phyloP scores from a whole-genome alignment of 2,329 filamentous ascomycete species.

The Diaporthe citri region DNA sequence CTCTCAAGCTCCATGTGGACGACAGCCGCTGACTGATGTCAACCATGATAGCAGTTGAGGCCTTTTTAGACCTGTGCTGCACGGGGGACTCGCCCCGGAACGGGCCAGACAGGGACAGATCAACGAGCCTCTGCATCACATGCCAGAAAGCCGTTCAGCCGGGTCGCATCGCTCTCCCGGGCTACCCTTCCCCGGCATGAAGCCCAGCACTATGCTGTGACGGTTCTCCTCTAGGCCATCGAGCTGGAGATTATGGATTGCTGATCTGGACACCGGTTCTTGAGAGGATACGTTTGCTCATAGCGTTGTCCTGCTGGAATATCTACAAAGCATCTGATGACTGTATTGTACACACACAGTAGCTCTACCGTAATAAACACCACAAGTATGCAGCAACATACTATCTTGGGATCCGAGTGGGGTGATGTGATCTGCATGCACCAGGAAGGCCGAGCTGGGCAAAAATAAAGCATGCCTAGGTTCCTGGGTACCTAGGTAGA shows the following conservation, averaged over 20 bases:
- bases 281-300: not conserved
- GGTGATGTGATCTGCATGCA: conserved; percentile 9
- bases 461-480: not conserved
- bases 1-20: not conserved
- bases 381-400: not conserved
- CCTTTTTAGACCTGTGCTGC: conserved; percentile 12
- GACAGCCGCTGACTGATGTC: not conserved
- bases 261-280: not conserved
- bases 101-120: conserved; percentile 12
- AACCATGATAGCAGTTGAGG: not conserved
- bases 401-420: conserved; percentile 3
- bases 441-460: conserved; percentile 3
- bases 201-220: not conserved
- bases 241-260: not conserved
- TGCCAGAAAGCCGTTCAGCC: conserved; percentile 23
- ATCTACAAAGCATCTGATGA: not conserved
- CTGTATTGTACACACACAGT: not conserved
- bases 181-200: not conserved
- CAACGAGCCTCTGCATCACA: conserved; percentile 27
- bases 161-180: not conserved
- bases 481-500: too few relatives aligned
- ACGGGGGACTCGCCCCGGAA: not conserved
- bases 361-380: not conserved
- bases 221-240: not conserved
- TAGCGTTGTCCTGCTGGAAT: not conserved